Conservation (phyloP, 2,329 filamentous ascomycete genomes). For the Aureobasidium sp. region DNA sequence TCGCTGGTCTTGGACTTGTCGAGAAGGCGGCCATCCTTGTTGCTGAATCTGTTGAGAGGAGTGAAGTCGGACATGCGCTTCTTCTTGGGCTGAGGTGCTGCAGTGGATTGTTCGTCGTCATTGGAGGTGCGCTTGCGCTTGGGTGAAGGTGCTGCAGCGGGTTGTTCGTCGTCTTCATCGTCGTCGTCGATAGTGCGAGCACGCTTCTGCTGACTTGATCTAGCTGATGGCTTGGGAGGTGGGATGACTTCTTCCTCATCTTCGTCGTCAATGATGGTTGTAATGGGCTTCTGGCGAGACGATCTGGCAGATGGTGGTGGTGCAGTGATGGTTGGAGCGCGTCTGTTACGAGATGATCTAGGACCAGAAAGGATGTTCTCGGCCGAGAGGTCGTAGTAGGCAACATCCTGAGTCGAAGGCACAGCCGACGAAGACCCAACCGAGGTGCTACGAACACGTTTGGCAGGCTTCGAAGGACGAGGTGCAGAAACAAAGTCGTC, state of each 20-base stretch:
- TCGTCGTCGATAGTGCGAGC: background rate
- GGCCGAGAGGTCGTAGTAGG: constrained; percentile 4
- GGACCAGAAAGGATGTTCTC: background rate
- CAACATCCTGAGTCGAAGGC: constrained; percentile 2
- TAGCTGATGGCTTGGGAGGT: background rate
- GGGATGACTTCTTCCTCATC: background rate
- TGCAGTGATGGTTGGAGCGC: too few species aligned
- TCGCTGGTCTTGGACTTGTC: background rate
- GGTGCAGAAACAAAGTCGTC: background rate
- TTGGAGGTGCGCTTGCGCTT: background rate
- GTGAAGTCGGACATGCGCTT: background rate
- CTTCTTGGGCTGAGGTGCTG: background rate
- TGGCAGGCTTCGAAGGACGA: background rate
- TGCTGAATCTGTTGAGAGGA: background rate
- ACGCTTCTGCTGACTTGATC: background rate
- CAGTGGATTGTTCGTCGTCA: background rate
- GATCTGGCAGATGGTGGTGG: background rate
- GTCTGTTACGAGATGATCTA: background rate
- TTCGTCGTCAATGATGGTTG: background rate
- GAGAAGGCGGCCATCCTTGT: background rate
- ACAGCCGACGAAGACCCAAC: background rate
- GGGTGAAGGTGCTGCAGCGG: background rate
- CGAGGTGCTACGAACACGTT: background rate
- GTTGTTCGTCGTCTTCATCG: background rate
- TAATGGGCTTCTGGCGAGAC: background rate